phyloP scores from a whole-genome alignment of 2,329 filamentous ascomycete genomes.

The Cladophialophora bantiana region DNA sequence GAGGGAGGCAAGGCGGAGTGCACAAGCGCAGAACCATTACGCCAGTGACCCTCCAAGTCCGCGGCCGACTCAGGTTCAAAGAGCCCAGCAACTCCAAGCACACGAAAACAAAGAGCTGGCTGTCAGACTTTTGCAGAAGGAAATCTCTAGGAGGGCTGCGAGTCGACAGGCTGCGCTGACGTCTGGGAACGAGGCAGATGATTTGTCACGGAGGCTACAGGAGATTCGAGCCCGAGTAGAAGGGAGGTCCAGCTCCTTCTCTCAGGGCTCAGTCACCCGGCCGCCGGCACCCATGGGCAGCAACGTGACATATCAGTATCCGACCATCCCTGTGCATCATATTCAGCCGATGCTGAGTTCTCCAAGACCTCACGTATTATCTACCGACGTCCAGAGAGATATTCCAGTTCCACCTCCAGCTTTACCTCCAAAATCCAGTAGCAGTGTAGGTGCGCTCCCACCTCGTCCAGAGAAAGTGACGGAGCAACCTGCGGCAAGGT shows the following conservation, averaged over 20 bases:
- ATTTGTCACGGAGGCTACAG: slow-evolving; percentile 55
- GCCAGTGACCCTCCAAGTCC: slow-evolving; percentile 3
- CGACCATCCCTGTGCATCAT: slow-evolving; percentile 47
- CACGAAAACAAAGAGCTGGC: slow-evolving; percentile 76
- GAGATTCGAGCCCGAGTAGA: slow-evolving; percentile 41
- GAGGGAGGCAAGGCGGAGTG: slow-evolving; percentile 49
- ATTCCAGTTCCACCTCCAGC: slow-evolving; percentile 24
- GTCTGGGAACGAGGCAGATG: slow-evolving; percentile 63
- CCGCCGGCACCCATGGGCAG: slow-evolving; percentile 34
- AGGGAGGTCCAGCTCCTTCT: slow-evolving; percentile 11
- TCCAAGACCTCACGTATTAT: slow-evolving; percentile 10
- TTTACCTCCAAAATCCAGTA: slow-evolving; percentile 36
- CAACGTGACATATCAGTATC: slow-evolving; percentile 51
- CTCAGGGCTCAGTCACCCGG: slow-evolving; percentile 28
- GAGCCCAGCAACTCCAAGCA: slow-evolving; percentile 67
- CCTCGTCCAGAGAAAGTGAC: slow-evolving; percentile 39
- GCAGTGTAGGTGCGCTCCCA: slow-evolving; percentile 35
- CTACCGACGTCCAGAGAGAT: slow-evolving; percentile 9
- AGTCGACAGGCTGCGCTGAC: slow-evolving; percentile 60
- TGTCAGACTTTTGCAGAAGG: slow-evolving; percentile 75
- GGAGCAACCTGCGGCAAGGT: slow-evolving; percentile 11
- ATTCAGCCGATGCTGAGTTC: slow-evolving; percentile 16
- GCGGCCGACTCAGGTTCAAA: slow-evolving; percentile 18
- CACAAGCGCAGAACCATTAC: slow-evolving; percentile 21
- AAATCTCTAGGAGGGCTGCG: slow-evolving; percentile 71